Evolutionary conservation across 352 stramenopile species (phyloP), one percentile per base, ranked within the genome.

Genomic region (Pythium plurisporium): DNA sequence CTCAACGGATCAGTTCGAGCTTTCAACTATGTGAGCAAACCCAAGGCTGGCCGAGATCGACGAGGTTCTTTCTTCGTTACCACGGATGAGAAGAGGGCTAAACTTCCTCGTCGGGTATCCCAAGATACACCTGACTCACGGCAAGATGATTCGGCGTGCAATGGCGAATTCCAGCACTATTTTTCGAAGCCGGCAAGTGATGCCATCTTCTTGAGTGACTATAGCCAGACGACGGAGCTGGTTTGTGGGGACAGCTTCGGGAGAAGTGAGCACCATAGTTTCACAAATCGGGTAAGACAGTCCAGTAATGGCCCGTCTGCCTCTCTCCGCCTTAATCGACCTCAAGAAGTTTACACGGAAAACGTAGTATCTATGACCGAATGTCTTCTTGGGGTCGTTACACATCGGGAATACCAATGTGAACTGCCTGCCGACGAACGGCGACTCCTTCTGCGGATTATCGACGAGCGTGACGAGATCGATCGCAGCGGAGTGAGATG

Each of bases 281-380:
- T 59, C 8, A 19, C 40, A 17, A 41, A 38, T 38, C 25, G 38
- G 6, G 19, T 22, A 15, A 34, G 26, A 27, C 12, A 20, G 14
- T 36, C 25, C 2, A 56, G 48, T n/a, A 53, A 37, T 49, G 45
- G 27, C 3, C 15, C 31, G 1, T 38, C 19, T 14, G n/a, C n/a
- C 34, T 34, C 34, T 8, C 22, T 14, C 37, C 60, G 61, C 27
- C 33, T 60, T 11, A 2, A 20, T 5, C 23, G 14, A 25, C 19
- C 20, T 11, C 52, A 67, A 23, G 8, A 5, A 19, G 26, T 44
- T 11, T 70, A 66, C 30, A 49, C 15, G 19, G 68, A 80, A 30
- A 73, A 60, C 14, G 74, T 66, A 2, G 64, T 80, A 1, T 70
- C 72, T 10, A 70, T 80, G 62, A 67, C 67, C 7, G 61, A 78